Conservation (phyloP, 129 eudicot genomes). For the Flaveria ramosissima region DNA sequence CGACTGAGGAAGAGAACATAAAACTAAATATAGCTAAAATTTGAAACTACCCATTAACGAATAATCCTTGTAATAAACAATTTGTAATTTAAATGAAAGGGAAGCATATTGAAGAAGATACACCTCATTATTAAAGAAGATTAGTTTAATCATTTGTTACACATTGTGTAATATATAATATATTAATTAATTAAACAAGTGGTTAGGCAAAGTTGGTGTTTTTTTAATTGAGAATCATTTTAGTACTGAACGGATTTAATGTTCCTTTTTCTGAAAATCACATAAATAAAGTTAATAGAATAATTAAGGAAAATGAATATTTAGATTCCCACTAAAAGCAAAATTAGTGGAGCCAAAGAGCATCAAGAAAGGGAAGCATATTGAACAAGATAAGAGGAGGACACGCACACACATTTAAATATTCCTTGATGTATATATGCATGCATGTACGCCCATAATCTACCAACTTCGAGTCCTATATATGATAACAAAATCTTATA, state of each 20-base stretch:
- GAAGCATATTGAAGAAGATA: too few species aligned
- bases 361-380: constrained; percentile 42
- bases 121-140: neutral
- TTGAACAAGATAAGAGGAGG: constrained; percentile 41
- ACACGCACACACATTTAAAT: constrained; percentile 7
- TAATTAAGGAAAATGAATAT: constrained; percentile 3
- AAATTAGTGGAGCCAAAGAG: constrained; percentile 53
- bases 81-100: too few species aligned
- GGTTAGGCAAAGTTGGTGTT: neutral
- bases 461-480: constrained; percentile 21
- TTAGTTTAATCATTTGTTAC: neutral
- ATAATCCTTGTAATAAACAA: too few species aligned
- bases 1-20: too few species aligned
- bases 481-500: neutral
- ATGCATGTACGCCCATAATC: constrained; percentile 26
- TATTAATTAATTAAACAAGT: neutral
- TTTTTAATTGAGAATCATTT: neutral
- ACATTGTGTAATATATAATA: neutral
- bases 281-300: neutral
- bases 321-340: constrained; percentile 35
- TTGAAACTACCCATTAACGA: too few species aligned
- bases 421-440: constrained; percentile 32
- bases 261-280: neutral
- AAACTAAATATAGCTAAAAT: too few species aligned
- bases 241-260: neutral